Conservation (phyloP, 2,329 filamentous ascomycete genomes). For the Calonectria pteridis region DNA sequence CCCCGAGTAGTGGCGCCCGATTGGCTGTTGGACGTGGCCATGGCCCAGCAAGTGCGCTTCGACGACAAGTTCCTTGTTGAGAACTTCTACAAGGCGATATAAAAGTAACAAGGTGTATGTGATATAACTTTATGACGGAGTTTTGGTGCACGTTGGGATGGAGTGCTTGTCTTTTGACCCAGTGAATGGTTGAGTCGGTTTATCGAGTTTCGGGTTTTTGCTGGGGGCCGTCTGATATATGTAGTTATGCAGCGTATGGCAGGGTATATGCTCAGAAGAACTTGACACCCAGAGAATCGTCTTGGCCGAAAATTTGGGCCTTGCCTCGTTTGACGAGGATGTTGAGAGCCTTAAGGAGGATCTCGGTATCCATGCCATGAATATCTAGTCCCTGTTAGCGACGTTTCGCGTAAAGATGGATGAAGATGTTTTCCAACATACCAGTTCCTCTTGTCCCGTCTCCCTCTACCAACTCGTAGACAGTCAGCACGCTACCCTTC, state of each 20-base stretch:
- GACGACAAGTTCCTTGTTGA: constrained; percentile 70
- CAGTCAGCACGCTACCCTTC: constrained; percentile 87
- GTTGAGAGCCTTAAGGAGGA: constrained; percentile 83
- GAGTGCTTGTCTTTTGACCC: constrained; percentile 24
- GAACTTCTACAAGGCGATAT: constrained; percentile 54
- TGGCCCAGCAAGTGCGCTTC: constrained; percentile 85
- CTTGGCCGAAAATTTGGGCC: constrained; percentile 92
- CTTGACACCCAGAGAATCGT: constrained; percentile 92
- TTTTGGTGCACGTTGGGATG: constrained; percentile 29
- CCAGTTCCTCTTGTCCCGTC: constrained; percentile 80
- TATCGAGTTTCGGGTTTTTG: constrained; percentile 1
- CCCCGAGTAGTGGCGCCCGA: constrained; percentile 86
- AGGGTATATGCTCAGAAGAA: constrained; percentile 77
- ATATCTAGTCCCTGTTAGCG: constrained; percentile 70
- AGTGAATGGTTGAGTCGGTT: constrained; percentile 22
- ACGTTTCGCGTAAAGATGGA: neutral
- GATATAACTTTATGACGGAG: constrained; percentile 35
- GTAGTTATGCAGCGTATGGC: constrained; percentile 32
- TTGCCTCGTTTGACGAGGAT: constrained; percentile 90
- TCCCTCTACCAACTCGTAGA: constrained; percentile 93
- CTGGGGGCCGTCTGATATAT: constrained; percentile 22
- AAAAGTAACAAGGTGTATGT: constrained; percentile 8
- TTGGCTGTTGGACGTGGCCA: constrained; percentile 90
- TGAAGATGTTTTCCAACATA: constrained; percentile 51
- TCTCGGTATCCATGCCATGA: constrained; percentile 86